phyloP scores from a whole-genome alignment of 768 basidiomycete species.

The Lactifluus piperatus region DNA sequence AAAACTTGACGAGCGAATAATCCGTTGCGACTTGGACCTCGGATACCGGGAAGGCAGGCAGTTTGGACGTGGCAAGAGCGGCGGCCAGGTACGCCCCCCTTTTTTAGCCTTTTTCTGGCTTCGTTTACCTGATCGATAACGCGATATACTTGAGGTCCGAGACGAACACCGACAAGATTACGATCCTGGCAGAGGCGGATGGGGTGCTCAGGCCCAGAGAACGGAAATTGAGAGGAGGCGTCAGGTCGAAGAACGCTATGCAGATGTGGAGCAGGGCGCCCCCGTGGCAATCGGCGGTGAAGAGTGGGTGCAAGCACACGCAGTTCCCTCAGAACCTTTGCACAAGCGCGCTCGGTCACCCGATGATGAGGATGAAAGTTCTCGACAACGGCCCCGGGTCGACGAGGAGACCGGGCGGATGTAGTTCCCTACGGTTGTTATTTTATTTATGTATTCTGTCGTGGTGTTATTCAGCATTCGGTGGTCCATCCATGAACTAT shows the following conservation, averaged over 20 bases:
- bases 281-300: constrained; percentile 78
- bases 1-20: constrained; percentile 96
- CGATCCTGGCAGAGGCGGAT: constrained; percentile 91
- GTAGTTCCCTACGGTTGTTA: constrained; percentile 31
- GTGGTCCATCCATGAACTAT: constrained; percentile 13
- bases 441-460: constrained; percentile 17
- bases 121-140: neutral
- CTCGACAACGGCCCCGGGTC: constrained; percentile 49
- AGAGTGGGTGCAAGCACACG: constrained; percentile 72
- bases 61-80: constrained; percentile 95
- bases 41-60: constrained; percentile 96
- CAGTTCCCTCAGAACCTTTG: constrained; percentile 29
- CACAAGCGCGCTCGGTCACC: constrained; percentile 71
- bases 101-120: neutral
- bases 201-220: constrained; percentile 81
- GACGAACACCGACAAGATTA: constrained; percentile 98
- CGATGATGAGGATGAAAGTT: constrained; percentile 61
- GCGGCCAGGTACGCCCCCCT: constrained; percentile 59
- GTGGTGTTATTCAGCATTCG: neutral
- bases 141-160: constrained; percentile 40
- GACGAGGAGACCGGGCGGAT: constrained; percentile 66
- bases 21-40: constrained; percentile 93
- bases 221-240: constrained; percentile 65
- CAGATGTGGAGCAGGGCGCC: constrained; percentile 68
- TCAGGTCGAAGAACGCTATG: constrained; percentile 82